Evolutionary conservation across 2,329 filamentous ascomycete species (phyloP).

Genomic region (Monosporascus sp.): DNA sequence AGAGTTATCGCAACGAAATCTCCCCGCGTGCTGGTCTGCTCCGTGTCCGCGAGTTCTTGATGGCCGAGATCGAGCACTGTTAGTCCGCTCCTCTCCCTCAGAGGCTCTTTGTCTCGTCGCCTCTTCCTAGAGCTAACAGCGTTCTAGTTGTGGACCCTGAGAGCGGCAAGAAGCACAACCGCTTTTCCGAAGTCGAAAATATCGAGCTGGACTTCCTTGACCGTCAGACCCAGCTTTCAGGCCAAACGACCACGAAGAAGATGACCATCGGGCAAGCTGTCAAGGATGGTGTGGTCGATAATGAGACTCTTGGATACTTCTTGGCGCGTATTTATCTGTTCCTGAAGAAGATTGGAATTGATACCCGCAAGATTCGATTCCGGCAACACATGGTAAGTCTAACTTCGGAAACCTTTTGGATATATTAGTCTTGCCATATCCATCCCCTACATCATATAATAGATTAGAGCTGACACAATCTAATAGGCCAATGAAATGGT

Average conservation of each 20-base stretch:
- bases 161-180: slow-evolving; percentile 87
- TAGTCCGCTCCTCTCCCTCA: not conserved
- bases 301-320: slow-evolving; percentile 98
- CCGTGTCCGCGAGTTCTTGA: slow-evolving; percentile 92
- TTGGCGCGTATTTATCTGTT: slow-evolving; percentile 89
- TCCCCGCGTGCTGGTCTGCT: slow-evolving; percentile 87
- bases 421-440: not conserved
- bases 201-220: slow-evolving; percentile 80
- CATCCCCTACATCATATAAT: no score
- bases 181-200: slow-evolving; percentile 80
- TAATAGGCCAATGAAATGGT: slow-evolving; percentile 47
- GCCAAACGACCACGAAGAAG: slow-evolving; percentile 69
- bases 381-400: slow-evolving; percentile 76
- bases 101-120: not conserved
- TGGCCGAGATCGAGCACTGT: slow-evolving; percentile 97
- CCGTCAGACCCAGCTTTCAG: slow-evolving; percentile 77
- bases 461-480: not conserved
- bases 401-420: not conserved
- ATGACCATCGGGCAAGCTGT: slow-evolving; percentile 85
- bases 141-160: slow-evolving; percentile 71
- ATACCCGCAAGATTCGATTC: slow-evolving; percentile 85
- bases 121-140: not conserved
- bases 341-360: slow-evolving; percentile 80
- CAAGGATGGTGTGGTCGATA: slow-evolving; percentile 76
- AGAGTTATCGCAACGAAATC: slow-evolving; percentile 97